These are phyloP conservation scores for Emericellopsis cladophorae DNA, from an alignment of 2,329 filamentous ascomycete species.

Conservation along the genomic window DNA sequence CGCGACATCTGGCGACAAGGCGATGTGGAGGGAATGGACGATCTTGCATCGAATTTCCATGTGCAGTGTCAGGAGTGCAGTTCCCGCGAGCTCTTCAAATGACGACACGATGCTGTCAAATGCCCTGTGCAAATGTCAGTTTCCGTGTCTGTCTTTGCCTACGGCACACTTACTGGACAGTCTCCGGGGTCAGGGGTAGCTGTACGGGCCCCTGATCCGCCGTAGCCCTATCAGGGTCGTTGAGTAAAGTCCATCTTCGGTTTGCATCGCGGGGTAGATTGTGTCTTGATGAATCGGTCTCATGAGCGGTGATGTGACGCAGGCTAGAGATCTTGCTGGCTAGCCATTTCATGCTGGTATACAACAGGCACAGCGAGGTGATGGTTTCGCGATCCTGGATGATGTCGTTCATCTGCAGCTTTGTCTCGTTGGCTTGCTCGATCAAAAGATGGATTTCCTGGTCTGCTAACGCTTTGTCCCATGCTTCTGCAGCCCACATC, in stretches of 20 bases:
- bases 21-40: constrained; percentile 61
- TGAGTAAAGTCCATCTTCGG: constrained; percentile 74
- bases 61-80: constrained; percentile 73
- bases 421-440: constrained; percentile 42
- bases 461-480: constrained; percentile 45
- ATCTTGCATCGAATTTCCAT: constrained; percentile 80
- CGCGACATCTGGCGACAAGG: constrained; percentile 45
- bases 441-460: constrained; percentile 49
- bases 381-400: constrained; percentile 84
- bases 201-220: constrained; percentile 59
- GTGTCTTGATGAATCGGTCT: constrained; percentile 51
- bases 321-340: constrained; percentile 70
- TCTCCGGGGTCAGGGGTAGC: constrained; percentile 78
- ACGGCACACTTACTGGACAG: constrained; percentile 49
- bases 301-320: constrained; percentile 66
- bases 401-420: constrained; percentile 66
- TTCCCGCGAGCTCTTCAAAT: constrained; percentile 68
- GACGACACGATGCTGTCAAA: constrained; percentile 82
- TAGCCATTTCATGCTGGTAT: constrained; percentile 98
- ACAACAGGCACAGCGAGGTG: constrained; percentile 72
- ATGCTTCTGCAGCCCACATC: constrained; percentile 44
- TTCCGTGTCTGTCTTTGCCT: not conserved
- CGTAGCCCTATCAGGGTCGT: constrained; percentile 43
- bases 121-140: constrained; percentile 34
- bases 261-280: constrained; percentile 43